phyloP scores from a whole-genome alignment of 2,329 filamentous ascomycete genomes.

The Cercospora janseana region DNA sequence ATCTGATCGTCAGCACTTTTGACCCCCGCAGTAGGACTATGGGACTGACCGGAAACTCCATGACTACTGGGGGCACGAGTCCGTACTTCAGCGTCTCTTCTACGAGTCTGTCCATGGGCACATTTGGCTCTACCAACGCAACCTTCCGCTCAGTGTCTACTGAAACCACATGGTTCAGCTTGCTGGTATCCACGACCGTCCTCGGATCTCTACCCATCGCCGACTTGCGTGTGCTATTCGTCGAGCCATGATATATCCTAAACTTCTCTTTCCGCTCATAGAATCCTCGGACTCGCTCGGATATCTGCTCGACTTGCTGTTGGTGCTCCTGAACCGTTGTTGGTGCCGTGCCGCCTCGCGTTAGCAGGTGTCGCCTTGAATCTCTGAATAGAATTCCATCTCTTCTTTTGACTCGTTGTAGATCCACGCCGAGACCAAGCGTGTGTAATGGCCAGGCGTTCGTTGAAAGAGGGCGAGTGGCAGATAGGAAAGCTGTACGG shows the following conservation, averaged over 20 bases:
- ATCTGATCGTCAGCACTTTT: constrained; percentile 1
- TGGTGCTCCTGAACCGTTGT: constrained; percentile 26
- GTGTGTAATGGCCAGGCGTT: neutral
- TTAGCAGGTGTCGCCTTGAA: constrained; percentile 14
- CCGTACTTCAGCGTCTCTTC: constrained; percentile 56
- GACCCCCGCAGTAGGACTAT: neutral
- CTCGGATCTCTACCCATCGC: constrained; percentile 34
- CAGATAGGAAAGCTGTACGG: constrained; percentile 13
- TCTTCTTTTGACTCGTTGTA: neutral
- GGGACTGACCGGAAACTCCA: constrained; percentile 60
- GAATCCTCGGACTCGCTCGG: constrained; percentile 50
- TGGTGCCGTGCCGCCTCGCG: constrained; percentile 24
- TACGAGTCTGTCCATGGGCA: constrained; percentile 65
- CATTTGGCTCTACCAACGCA: constrained; percentile 68
- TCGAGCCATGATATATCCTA: constrained; percentile 74
- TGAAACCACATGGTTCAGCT: constrained; percentile 60
- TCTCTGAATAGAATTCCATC: neutral
- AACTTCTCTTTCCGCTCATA: constrained; percentile 58
- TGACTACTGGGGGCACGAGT: constrained; percentile 64
- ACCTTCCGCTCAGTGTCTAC: constrained; percentile 56
- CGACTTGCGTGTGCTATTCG: constrained; percentile 67
- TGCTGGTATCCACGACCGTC: constrained; percentile 64
- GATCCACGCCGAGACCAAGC: neutral
- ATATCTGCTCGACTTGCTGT: constrained; percentile 46
- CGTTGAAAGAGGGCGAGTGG: constrained; percentile 6